phyloP scores from a whole-genome alignment of 2,329 filamentous ascomycete genomes.

The Colletotrichum kahawae region DNA sequence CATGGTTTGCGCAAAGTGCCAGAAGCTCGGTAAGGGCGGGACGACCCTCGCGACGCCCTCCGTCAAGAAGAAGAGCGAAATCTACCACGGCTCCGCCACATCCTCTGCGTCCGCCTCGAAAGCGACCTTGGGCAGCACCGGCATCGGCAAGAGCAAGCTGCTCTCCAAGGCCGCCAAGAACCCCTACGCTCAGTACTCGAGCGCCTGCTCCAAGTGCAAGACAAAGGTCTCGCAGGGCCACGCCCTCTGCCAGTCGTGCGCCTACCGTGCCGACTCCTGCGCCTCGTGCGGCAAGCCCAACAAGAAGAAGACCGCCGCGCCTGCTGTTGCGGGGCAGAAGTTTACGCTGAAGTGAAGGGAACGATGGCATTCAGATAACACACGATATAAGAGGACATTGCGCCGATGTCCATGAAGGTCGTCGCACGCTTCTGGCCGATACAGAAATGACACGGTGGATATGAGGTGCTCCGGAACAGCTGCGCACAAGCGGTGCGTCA shows the following conservation, averaged over 20 bases:
- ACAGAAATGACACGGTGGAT: neutral
- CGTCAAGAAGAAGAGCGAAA: conserved; percentile 71
- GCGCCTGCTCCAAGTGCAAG: conserved; percentile 66
- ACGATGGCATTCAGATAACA: neutral
- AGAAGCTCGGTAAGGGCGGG: conserved; percentile 64
- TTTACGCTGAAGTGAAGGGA: conserved; percentile 62
- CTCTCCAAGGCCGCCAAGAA: conserved; percentile 69
- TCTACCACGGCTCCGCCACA: conserved; percentile 67
- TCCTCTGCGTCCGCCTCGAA: conserved; percentile 46
- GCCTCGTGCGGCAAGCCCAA: conserved; percentile 68
- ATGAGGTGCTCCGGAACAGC: neutral
- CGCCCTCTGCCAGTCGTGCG: conserved; percentile 66
- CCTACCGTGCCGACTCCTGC: conserved; percentile 66
- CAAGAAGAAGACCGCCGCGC: conserved; percentile 54
- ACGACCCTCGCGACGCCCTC: conserved; percentile 63
- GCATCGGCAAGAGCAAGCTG: conserved; percentile 70
- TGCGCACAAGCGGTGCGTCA: neutral
- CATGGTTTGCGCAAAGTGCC: conserved; percentile 71
- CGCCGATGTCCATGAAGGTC: neutral
- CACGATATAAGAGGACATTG: neutral
- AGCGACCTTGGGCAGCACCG: conserved; percentile 61
- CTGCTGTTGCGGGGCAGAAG: conserved; percentile 64
- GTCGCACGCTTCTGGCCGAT: neutral
- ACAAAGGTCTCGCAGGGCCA: conserved; percentile 67
- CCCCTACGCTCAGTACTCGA: conserved; percentile 68